Base-by-base conservation (phyloP, 345 rosid genomes). In the Gossypium australe region DNA sequence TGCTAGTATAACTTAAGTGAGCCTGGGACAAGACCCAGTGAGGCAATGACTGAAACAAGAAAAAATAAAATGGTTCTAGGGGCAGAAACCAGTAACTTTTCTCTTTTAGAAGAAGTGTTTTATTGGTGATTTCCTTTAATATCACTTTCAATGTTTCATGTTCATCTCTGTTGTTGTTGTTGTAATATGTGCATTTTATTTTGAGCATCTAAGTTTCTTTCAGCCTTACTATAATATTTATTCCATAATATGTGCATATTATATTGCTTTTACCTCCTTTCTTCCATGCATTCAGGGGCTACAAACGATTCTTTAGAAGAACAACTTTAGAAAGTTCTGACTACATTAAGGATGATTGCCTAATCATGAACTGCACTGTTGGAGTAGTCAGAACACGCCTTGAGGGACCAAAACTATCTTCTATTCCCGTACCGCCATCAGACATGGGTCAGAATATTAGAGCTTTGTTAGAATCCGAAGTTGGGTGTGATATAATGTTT, bases 291-390 rank as follows among this genome's bases (percentile, higher is more conserved):
- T 85, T 70, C 89, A 95, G 99, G 98, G 99, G 98, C 51, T 93
- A 90, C 88, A 92, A 90, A 78, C 97, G 98, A 14, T 95, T 93
- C 82, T 85, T 87, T 76, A 88, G 85, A 75, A 78, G 97, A 79
- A 81, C 89, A 18, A 81, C 85, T 57, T 80, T 93, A 64, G 98
- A 95, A 76, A 82, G 85, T 14, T 93, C 98, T 43, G 94, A 91
- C 61, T 95, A 81, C 78, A 73, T 91, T 38, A 95, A 91, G 85
- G 89, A 91, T 70, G 93, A 93, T 72, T 88, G 93, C 78, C 91
- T 95, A 60, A 56, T 86, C 79, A 78, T 95, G 80, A 90, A 88
- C 75, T 93, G 98, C 80, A 93, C 94, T 38, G 97, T 93, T 61
- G 99, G 98, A 9, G 97, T 91, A 55, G 98, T 95, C 53, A 88